Evolutionary conservation across 1,139 yeast genomes (phyloP), one percentile per base, ranked within the genome.

Genomic region (Nadsonia starkeyi-henricii): DNA sequence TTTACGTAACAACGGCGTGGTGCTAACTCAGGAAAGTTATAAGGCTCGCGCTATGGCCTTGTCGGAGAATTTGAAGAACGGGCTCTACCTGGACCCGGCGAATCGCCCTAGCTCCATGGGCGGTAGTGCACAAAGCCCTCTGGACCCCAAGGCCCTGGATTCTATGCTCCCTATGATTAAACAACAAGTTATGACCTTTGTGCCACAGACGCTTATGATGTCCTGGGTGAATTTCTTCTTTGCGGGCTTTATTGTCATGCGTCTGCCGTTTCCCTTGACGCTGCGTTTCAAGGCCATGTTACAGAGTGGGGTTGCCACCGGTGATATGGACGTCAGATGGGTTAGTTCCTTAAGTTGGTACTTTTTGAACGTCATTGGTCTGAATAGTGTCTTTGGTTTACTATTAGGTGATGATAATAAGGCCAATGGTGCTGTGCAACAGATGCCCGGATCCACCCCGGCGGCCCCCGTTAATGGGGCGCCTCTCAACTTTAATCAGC

Each of bases 281-380:
- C 75, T 81, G 44, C 80, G 93, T 52, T 91, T 91, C 70, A 91
- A 91, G 64, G 76, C 82, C 50, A 89, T 91, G 95, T 68, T 93
- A 44, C 98, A 91, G 63, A 78, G 78, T 33, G 96, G 97, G 2
- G 83, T 93, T 13, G 75, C 74, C 53, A 88, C 97, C 0, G 75
- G 81, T 1, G 94, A 91, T 58, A 71, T 91, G 53, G 93, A 88
- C 60, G 96, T 81, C 4, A 71, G 95, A 42, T 91, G 95, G 77
- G 98, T 91, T n/a, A 82, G 94, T 41, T 81, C 96, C 2, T 81
- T 93, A 30, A 88, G 96, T n/a, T 91, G 97, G 98, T 91, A 91
- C 63, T 86, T 91, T 63, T 85, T 91, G 50, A 85, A 88, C 52
- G 76, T 88, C 55, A 67, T 89, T 51, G 98, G 98, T 39, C 73